A percentile compares a stretch with the other conserved stretches of the same genome.
These are phyloP conservation scores for Ophiostoma sp. DNA, from an alignment of 2,329 filamentous ascomycete genomes.

Conservation along the genomic window DNA sequence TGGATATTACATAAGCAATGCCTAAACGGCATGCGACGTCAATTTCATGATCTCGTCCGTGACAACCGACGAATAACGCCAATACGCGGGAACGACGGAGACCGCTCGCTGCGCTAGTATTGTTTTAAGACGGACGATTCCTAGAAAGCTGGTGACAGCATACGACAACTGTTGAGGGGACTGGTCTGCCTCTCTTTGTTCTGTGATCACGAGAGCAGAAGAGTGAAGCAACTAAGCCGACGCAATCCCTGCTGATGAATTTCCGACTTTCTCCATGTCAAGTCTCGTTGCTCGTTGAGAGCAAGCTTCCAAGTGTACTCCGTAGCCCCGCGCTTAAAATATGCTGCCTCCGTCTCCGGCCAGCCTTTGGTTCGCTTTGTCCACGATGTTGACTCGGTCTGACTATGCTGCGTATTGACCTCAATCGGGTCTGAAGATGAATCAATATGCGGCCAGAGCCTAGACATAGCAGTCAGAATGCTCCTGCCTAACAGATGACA, in stretches of 20 bases:
- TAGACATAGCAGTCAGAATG: too few relatives aligned
- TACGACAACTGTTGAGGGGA: not conserved
- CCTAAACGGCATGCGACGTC: not conserved
- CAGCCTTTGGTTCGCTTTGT: not conserved
- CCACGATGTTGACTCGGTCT: not conserved
- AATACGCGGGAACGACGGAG: too few relatives aligned
- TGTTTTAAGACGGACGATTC: too few relatives aligned
- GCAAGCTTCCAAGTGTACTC: too few relatives aligned
- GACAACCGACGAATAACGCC: not conserved
- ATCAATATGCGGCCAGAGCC: too few relatives aligned
- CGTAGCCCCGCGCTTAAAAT: not conserved
- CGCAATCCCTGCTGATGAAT: not conserved
- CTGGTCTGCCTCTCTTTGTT: not conserved
- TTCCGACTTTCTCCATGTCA: not conserved
- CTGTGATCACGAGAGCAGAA: not conserved
- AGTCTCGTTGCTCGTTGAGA: not conserved
- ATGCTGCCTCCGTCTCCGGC: not conserved
- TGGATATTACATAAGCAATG: not conserved
- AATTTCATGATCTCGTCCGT: not conserved
- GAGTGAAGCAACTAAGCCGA: not conserved
- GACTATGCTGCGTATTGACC: not conserved
- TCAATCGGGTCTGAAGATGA: too few relatives aligned
- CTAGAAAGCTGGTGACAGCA: not conserved
- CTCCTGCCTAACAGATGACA: too few relatives aligned
- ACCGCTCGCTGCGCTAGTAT: too few relatives aligned